These are phyloP conservation scores for Salix caprea DNA, from an alignment of 345 rosid species.

Conservation along the genomic window DNA sequence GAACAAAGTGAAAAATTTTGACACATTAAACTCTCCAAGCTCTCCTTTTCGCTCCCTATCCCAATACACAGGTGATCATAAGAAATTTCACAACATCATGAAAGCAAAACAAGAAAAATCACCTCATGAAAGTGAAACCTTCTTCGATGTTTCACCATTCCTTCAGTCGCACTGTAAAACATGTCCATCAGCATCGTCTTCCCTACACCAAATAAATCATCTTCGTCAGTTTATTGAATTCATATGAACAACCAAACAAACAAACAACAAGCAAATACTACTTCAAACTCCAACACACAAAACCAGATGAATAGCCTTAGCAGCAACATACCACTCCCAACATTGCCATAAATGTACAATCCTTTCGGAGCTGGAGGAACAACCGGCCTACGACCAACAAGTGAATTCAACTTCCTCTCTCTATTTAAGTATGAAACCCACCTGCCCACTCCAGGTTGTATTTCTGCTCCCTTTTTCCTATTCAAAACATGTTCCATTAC, in stretches of 20 bases:
- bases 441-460: constrained; percentile 89
- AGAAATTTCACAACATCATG: not conserved
- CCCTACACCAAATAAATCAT: constrained; percentile 40
- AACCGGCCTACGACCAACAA: constrained; percentile 65
- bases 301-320: constrained; percentile 9
- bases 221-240: not conserved
- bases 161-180: constrained; percentile 75
- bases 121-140: constrained; percentile 93
- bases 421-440: constrained; percentile 95
- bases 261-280: not conserved
- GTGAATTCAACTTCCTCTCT: constrained; percentile 73
- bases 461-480: constrained; percentile 50
- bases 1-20: not conserved
- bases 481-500: not conserved
- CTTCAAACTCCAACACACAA: not conserved
- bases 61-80: not conserved
- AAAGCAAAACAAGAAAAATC: constrained; percentile 18
- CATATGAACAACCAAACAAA: not conserved
- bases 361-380: constrained; percentile 88
- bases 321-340: constrained; percentile 72
- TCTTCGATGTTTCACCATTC: constrained; percentile 58
- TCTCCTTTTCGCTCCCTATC: not conserved
- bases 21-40: not conserved
- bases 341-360: constrained; percentile 81
- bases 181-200: constrained; percentile 98